Evolutionary conservation across 345 rosid species (phyloP).

Genomic region (Boechera stricta): DNA sequence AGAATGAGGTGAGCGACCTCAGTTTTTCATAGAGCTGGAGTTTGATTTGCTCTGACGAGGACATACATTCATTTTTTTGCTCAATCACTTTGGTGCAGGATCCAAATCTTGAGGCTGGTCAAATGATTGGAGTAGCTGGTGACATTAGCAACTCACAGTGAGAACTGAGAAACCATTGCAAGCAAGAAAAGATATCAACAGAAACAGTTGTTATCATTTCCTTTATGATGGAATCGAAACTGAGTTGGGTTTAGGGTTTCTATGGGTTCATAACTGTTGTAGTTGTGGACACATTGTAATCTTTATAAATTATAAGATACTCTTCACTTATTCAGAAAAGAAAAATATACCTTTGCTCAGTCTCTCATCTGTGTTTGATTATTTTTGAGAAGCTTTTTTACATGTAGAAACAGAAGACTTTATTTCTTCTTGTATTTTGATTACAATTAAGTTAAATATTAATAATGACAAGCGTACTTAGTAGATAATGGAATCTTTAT

Average conservation of each 20-base stretch:
- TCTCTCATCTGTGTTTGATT: neutral
- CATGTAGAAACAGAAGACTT: neutral
- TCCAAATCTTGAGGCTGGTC: slow-evolving; percentile 49
- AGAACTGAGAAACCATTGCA: neutral
- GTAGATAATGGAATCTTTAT: slow-evolving; percentile 14
- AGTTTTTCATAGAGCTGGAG: slow-evolving; percentile 2
- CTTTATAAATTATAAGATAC: neutral
- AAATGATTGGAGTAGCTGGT: slow-evolving; percentile 42
- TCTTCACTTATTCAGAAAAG: slow-evolving; percentile 15
- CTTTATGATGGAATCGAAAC: neutral
- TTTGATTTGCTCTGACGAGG: slow-evolving; percentile 23
- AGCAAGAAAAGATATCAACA: too few relatives aligned
- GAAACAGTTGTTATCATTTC: too few relatives aligned
- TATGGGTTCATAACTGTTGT: slow-evolving; percentile 13
- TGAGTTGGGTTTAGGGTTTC: neutral
- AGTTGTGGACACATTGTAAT: slow-evolving; percentile 7
- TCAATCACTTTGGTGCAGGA: slow-evolving; percentile 44
- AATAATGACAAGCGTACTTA: slow-evolving; percentile 19
- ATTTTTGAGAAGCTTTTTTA: neutral
- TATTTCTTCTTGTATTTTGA: neutral
- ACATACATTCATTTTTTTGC: neutral
- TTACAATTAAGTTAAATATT: neutral
- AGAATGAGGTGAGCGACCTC: slow-evolving; percentile 50
- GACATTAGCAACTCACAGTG: slow-evolving; percentile 47
- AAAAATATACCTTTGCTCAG: neutral